phyloP scores from a whole-genome alignment of 2,329 filamentous ascomycete genomes.

The Epichloe uncinata region DNA sequence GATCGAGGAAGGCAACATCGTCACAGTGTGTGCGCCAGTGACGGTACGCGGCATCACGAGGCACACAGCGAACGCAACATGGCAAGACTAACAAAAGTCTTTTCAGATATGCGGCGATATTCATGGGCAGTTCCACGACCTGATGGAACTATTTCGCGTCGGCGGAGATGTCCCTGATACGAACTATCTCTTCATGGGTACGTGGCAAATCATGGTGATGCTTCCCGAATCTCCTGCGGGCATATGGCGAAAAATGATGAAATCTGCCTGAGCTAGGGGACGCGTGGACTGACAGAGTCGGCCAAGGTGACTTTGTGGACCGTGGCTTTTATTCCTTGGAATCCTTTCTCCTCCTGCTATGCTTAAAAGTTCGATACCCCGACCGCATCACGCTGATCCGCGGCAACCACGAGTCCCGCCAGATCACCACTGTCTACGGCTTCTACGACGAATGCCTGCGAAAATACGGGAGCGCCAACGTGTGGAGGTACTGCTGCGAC shows the following conservation, averaged over 20 bases:
- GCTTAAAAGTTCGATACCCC: slow-evolving; percentile 92
- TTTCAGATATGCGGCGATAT: slow-evolving; percentile 85
- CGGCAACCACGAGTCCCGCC: slow-evolving; percentile 89
- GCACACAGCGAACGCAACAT: too few relatives aligned
- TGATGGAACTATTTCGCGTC: slow-evolving; percentile 93
- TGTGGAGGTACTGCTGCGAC: slow-evolving; percentile 95
- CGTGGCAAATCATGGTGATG: slow-evolving; percentile 4
- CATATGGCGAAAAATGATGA: too few relatives aligned
- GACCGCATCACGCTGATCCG: slow-evolving; percentile 94
- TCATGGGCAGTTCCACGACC: slow-evolving; percentile 89
- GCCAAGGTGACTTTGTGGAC: slow-evolving; percentile 86
- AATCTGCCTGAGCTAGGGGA: neutral
- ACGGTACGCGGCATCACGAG: slow-evolving; percentile 45
- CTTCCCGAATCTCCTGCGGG: too few relatives aligned
- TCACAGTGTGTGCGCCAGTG: slow-evolving; percentile 86
- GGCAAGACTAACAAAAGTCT: neutral
- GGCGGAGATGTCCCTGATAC: slow-evolving; percentile 90
- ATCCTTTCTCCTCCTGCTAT: slow-evolving; percentile 88
- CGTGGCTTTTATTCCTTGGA: slow-evolving; percentile 96
- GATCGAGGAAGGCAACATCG: slow-evolving; percentile 95
- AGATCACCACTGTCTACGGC: slow-evolving; percentile 94
- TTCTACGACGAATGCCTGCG: slow-evolving; percentile 96
- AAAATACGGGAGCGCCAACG: slow-evolving; percentile 93
- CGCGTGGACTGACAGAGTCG: neutral
- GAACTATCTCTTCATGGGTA: slow-evolving; percentile 95